Conservation (phyloP, 441 rosid species). For the Capsella rubella region DNA sequence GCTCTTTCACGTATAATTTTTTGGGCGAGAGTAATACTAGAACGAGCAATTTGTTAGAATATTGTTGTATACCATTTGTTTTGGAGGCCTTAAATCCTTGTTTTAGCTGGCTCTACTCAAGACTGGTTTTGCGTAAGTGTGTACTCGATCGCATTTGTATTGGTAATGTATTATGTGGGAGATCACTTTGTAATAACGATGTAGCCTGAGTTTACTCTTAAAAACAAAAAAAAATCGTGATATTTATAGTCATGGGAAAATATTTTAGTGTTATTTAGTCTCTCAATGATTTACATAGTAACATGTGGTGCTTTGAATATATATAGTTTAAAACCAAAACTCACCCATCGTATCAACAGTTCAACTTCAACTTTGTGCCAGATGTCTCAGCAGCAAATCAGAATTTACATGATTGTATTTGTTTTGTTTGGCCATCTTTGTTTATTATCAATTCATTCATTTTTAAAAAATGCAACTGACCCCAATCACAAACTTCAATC, state of each 20-base stretch:
- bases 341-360: neutral
- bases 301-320: neutral
- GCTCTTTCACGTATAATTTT: no score
- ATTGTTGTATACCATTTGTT: no score
- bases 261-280: neutral
- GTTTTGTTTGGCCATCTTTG: neutral
- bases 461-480: neutral
- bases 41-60: no score
- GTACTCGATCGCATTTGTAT: no score
- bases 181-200: no score
- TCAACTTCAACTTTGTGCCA: neutral
- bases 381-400: neutral
- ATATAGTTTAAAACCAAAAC: neutral
- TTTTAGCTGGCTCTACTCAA: no score
- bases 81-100: no score
- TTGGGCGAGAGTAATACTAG: no score
- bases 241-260: neutral
- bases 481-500: constrained; percentile 14
- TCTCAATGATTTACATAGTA: neutral
- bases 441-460: neutral
- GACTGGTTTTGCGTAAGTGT: no score
- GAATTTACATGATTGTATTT: constrained; percentile 4
- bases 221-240: neutral
- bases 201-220: no score
- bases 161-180: no score